Evolutionary conservation across 2,329 filamentous ascomycete genomes (phyloP), one percentile per base, ranked within the genome.

Genomic region (Fusarium sp.): DNA sequence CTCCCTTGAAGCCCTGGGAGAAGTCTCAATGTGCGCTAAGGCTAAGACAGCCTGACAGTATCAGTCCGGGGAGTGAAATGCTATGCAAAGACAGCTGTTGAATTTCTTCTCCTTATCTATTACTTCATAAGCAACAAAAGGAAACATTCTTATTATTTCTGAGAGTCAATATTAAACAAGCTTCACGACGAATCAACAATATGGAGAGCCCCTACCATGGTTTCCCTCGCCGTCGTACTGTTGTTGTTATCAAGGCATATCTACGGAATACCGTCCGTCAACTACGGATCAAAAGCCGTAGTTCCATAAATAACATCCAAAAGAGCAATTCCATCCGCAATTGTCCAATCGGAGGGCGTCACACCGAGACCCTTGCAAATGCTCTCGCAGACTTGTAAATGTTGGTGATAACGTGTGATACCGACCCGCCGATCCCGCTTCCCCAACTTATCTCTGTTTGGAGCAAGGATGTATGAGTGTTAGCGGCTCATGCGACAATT

Each of bases 341-440:
- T 35, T 32, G 19, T 1, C 67, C 67, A 69, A 67, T 69, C 48
- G 46, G 62, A 40, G 39, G 25, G 52, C 52, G 23, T 33, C 40
- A 19, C 64, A 57, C 37, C 65, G 62, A 14, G 62, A 69, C 44
- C 55, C 67, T 35, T 50, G 56, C 40, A 41, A 41, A 17, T n/a
- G 17, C 35, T 10, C 17, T 6, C 17, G 4, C 35, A 17, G 9
- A 19, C 35, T 37, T 37, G 27, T 13, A 6, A n/a, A 37, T 17
- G 10, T 10, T 22, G 11, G 19, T 10, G 14, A 27, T 49, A 8
- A 17, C 17, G 17, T 53, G 56, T 37, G 20, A 48, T 41, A 37
- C 33, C 25, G 35, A 25, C 45, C 53, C 53, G 41, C 56, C 56
- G 61, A 65, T 51, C 50, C 47, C 60, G 62, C 44, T 40, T 30